Conservation (phyloP, 805 yeast species). For the Kockiozyma suomiensis region DNA sequence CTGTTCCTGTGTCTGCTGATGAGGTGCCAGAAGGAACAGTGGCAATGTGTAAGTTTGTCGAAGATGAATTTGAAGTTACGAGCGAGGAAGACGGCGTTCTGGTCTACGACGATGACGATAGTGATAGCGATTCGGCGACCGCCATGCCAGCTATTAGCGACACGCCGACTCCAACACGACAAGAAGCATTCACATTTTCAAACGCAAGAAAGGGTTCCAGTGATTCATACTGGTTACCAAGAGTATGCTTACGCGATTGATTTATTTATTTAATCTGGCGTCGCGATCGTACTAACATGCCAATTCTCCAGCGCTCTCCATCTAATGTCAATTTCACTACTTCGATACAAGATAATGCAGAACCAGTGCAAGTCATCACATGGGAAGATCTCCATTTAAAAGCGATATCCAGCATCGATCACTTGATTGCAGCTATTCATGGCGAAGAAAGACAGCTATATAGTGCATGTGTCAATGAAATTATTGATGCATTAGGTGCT, state of each 20-base stretch:
- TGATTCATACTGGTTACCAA: conserved; percentile 9
- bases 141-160: not conserved
- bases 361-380: not conserved
- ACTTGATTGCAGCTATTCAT: conserved; percentile 6
- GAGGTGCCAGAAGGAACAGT: conserved; percentile 12
- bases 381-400: conserved; percentile 19
- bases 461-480: conserved; percentile 8
- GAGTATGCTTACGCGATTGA: not conserved
- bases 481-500: conserved; percentile 17
- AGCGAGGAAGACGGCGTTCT: not conserved
- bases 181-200: not conserved
- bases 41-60: conserved; percentile 2
- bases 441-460: not conserved
- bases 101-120: conserved; percentile 1
- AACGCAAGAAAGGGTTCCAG: not conserved
- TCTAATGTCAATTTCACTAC: not conserved
- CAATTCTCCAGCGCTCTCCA: conserved; percentile 3
- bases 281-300: not conserved
- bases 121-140: not conserved
- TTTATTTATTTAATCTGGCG: not conserved
- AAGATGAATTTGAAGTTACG: conserved; percentile 4
- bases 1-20: conserved; percentile 44
- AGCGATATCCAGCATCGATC: conserved; percentile 1
- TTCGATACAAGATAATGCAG: not conserved
- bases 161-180: conserved; percentile 1